Evolutionary conservation across 2,329 filamentous ascomycete species (phyloP).

Genomic region (Penicillium sp.): DNA sequence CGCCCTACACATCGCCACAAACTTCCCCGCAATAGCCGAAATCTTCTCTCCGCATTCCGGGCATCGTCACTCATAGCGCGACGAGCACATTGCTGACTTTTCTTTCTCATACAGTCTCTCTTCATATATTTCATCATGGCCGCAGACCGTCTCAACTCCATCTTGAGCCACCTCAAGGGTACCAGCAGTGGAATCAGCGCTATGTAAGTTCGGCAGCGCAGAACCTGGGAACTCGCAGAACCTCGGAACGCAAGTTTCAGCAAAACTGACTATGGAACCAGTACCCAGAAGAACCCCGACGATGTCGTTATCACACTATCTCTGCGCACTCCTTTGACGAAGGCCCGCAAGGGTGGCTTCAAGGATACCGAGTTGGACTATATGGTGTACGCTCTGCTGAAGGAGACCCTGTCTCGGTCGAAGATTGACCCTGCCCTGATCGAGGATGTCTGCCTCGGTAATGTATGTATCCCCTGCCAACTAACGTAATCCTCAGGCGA

Average conservation of each 20-base stretch:
- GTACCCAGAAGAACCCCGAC: conserved; percentile 88
- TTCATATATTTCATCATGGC: conserved; percentile 59
- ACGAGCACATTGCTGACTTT: not conserved
- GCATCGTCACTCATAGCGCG: not conserved
- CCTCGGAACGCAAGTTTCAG: conserved; percentile 2
- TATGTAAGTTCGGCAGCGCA: conserved; percentile 63
- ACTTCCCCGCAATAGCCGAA: conserved; percentile 26
- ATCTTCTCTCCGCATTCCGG: not conserved
- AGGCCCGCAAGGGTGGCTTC: conserved; percentile 88
- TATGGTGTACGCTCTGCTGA: conserved; percentile 78
- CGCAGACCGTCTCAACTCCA: conserved; percentile 79
- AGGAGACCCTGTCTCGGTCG: conserved; percentile 70
- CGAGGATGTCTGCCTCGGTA: conserved; percentile 90
- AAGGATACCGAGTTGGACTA: conserved; percentile 92
- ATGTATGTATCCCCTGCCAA: conserved; percentile 58
- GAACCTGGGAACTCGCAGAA: not conserved
- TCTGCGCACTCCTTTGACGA: conserved; percentile 82
- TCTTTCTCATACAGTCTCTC: conserved; percentile 2
- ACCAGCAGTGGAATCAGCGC: conserved; percentile 69
- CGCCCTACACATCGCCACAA: conserved; percentile 3
- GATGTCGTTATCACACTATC: conserved; percentile 96
- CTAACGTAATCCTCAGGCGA: not conserved
- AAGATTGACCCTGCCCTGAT: conserved; percentile 78
- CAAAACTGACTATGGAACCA: conserved; percentile 43
- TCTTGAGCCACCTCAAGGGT: conserved; percentile 79